phyloP scores from a whole-genome alignment of 768 basidiomycete genomes.

The Scleroderma bovista region DNA sequence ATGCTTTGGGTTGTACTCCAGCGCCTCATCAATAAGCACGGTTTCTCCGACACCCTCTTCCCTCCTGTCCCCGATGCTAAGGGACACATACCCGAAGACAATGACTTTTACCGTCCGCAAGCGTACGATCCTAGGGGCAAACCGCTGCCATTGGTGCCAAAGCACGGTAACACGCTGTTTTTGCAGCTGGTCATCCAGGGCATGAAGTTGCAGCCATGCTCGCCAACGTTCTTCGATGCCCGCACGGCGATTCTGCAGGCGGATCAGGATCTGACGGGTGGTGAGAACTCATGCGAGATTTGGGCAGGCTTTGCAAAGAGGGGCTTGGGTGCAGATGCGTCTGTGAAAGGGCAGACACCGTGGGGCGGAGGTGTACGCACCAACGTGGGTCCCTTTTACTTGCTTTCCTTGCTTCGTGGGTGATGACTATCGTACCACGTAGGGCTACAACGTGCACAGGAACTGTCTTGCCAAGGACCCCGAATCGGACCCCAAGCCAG shows the following conservation, averaged over 20 bases:
- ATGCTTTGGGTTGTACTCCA: conserved; percentile 80
- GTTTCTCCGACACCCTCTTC: conserved; percentile 73
- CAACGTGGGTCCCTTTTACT: conserved; percentile 38
- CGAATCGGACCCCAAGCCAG: conserved; percentile 27
- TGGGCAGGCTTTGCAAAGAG: conserved; percentile 82
- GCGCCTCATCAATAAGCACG: conserved; percentile 73
- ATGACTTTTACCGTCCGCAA: conserved; percentile 61
- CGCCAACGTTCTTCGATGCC: conserved; percentile 86
- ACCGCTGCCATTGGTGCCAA: conserved; percentile 67
- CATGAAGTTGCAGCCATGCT: conserved; percentile 95
- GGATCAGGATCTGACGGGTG: conserved; percentile 83
- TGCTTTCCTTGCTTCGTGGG: neutral
- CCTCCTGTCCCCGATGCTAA: conserved; percentile 66
- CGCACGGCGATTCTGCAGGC: conserved; percentile 89
- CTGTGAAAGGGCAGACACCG: conserved; percentile 69
- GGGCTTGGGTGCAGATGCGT: conserved; percentile 77
- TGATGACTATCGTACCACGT: neutral
- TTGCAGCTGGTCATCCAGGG: conserved; percentile 82
- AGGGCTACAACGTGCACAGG: conserved; percentile 40
- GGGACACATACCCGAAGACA: conserved; percentile 58
- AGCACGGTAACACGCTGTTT: conserved; percentile 85
- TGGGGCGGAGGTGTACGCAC: conserved; percentile 90
- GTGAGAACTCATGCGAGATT: conserved; percentile 85
- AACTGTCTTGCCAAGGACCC: conserved; percentile 27
- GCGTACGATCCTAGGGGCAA: conserved; percentile 31